Base-by-base conservation (phyloP, 768 basidiomycete genomes). In the Boletus fagicola region DNA sequence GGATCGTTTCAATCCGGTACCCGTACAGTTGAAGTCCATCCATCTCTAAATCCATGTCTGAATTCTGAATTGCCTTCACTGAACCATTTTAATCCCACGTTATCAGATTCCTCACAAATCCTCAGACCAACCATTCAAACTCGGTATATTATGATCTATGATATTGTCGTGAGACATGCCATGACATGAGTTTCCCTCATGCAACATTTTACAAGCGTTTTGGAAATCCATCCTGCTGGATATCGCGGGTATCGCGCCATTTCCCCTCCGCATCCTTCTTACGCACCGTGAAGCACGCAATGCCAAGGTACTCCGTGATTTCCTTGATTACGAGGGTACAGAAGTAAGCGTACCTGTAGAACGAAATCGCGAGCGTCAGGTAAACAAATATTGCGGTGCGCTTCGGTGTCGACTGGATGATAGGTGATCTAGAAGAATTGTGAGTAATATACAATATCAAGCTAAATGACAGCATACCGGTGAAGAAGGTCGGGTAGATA, bases 281-380 rank as follows among this genome's bases (percentile, higher is more conserved):
- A 53, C 86, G 79, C 45, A 97, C 94, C 16, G 90, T 93, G 68
- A 97, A 94, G 76, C 94, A 98, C 1, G 93, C 96, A 64, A 97
- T 93, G 13, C 96, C 96, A 59, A 96, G 81, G 73, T 88, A 88
- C 58, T 94, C 83, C 55, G 93, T 96, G 73, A 98, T 92, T 62
- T 94, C 89, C 58, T 72, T 74, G 64, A 95, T 93, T 54, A 95
- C 92, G n/a, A 88, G 76, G 30, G 83, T 79, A 64, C 87, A 89
- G 72, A 95, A 95, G 44, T 88, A 80, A 26, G 79, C 83, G 65
- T 92, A 96, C 42, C 82, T 80, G 65, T 85, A 59, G 54, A 91
- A 70, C 4, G 93, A 88, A 36, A 93, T 64, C 2, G 77, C 73
- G 35, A 93, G 78, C 2, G 90, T 90, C 51, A 85, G 68, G 69